A percentile compares a stretch with the other conserved stretches of the same genome.
phyloP scores from a whole-genome alignment of 139 green algal species.

The Coelastrella sp. region DNA sequence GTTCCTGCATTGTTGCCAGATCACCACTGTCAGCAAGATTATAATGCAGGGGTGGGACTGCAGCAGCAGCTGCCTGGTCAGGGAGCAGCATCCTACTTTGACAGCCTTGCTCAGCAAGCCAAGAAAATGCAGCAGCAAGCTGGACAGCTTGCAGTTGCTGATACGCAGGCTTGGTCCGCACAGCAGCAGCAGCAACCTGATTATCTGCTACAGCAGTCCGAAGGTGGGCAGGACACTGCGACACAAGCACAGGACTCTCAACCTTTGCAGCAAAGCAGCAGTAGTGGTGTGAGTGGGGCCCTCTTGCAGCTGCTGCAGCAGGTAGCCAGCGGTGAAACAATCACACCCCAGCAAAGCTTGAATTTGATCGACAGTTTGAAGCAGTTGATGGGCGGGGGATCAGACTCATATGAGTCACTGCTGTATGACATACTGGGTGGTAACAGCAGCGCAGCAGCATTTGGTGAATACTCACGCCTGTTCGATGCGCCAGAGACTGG shows the following conservation, averaged over 20 bases:
- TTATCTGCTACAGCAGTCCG: neutral
- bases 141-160: neutral
- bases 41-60: neutral
- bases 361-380: slow-evolving; percentile 2
- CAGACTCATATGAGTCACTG: neutral
- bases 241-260: neutral
- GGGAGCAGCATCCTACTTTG: neutral
- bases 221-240: neutral
- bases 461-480: neutral
- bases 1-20: no score
- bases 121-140: neutral
- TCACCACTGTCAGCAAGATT: neutral
- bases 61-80: neutral
- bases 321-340: neutral
- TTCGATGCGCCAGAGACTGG: neutral
- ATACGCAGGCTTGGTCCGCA: neutral
- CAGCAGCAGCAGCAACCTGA: neutral
- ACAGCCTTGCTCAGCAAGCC: neutral
- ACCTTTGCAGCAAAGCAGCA: neutral
- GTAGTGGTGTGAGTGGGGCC: neutral
- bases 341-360: neutral
- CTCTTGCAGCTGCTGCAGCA: neutral
- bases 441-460: slow-evolving; percentile 9
- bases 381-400: neutral
- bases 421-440: slow-evolving; percentile 10